Percentiles rank a stretch among this genome's conserved stretches.
These are phyloP conservation scores for Chlorella vulgaris DNA, from an alignment of 139 green algal genomes.

Conservation along the genomic window DNA sequence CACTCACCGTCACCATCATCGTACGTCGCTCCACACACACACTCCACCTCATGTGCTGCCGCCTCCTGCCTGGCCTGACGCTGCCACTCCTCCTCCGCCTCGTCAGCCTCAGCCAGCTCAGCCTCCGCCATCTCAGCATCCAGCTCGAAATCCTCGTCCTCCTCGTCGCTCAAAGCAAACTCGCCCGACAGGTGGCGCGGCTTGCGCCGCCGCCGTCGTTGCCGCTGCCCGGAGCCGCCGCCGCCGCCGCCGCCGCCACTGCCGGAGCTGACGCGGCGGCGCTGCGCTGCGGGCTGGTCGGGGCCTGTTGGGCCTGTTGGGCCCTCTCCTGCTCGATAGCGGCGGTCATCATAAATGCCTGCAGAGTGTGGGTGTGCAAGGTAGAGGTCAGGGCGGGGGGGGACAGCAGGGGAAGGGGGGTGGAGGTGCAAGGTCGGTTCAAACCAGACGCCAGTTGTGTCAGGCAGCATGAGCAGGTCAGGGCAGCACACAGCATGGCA, in stretches of 20 bases:
- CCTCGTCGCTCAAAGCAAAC: slow-evolving; percentile 7
- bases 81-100: slow-evolving; percentile 31
- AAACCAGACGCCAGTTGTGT: too few relatives aligned
- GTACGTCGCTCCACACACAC: not conserved
- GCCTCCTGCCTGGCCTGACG: not conserved
- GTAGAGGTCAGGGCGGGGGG: not conserved
- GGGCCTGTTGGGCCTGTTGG: not conserved
- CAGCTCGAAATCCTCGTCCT: not conserved
- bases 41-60: slow-evolving; percentile 21
- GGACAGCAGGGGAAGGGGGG: not conserved
- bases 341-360: slow-evolving; percentile 28
- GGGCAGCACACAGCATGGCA: too few relatives aligned
- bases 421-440: too few relatives aligned
- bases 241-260: not conserved
- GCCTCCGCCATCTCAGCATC: slow-evolving; percentile 26
- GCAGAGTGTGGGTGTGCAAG: not conserved
- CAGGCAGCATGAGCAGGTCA: too few relatives aligned
- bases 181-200: not conserved
- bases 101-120: slow-evolving; percentile 24
- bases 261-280: not conserved
- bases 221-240: not conserved
- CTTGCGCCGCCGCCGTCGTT: slow-evolving; percentile 2
- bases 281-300: not conserved
- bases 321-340: not conserved
- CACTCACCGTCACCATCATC: slow-evolving; percentile 22